Conservation (phyloP, 257 asterid genomes). For the Sherardia arvensis region DNA sequence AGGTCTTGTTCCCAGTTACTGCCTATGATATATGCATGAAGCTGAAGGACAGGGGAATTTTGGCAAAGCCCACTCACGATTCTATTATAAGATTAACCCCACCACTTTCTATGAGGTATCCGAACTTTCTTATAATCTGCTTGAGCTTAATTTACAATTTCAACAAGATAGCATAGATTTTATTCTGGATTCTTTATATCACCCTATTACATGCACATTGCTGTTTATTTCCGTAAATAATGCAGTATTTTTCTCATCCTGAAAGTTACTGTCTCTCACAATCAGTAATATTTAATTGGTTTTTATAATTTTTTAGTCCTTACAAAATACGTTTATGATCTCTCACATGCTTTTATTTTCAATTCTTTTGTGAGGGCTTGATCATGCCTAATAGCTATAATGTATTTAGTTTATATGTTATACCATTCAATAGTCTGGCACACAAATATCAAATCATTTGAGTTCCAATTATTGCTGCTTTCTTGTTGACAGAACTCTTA, state of each 20-base stretch:
- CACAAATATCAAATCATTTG: not conserved
- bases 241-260: not conserved
- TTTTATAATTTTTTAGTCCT: not conserved
- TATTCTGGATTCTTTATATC: not conserved
- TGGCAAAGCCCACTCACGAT: constrained; percentile 89
- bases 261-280: not conserved
- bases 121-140: not conserved
- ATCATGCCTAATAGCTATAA: not conserved
- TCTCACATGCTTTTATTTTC: not conserved
- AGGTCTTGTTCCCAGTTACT: constrained; percentile 51
- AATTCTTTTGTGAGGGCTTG: not conserved
- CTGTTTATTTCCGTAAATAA: not conserved
- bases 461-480: not conserved
- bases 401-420: not conserved
- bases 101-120: constrained; percentile 78
- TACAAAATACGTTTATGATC: not conserved
- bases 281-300: not conserved
- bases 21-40: constrained; percentile 90
- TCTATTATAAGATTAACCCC: constrained; percentile 80
- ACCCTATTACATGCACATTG: not conserved
- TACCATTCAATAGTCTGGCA: not conserved
- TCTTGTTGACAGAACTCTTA: not conserved
- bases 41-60: constrained; percentile 86
- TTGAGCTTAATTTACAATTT: not conserved
- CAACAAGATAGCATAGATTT: not conserved